Percentiles rank a stretch among this genome's conserved stretches.
Evolutionary conservation across 805 yeast species (phyloP).

Genomic region (Teunomyces funiuensis): DNA sequence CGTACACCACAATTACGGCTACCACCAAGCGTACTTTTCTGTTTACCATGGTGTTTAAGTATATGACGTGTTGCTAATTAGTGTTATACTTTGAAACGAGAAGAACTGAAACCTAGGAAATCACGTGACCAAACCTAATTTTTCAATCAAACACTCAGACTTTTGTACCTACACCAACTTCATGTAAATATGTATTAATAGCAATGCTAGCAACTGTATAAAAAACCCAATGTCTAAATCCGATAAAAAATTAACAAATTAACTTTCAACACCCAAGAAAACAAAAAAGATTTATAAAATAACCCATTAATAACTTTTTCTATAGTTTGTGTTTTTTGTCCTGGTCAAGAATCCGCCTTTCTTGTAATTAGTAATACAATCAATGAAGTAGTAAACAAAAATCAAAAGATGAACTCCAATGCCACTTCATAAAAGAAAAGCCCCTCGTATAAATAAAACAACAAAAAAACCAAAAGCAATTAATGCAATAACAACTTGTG

Average conservation of each 20-base stretch:
- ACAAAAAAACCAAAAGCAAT: constrained; percentile 23
- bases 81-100: neutral
- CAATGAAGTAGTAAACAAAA: constrained; percentile 6
- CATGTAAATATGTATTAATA: constrained; percentile 24
- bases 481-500: constrained; percentile 21
- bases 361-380: constrained; percentile 16
- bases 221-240: constrained; percentile 45
- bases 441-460: constrained; percentile 13
- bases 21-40: constrained; percentile 1
- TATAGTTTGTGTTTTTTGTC: constrained; percentile 18
- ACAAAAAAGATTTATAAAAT: constrained; percentile 25
- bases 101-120: neutral
- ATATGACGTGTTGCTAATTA: neutral
- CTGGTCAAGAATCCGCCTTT: constrained; percentile 9
- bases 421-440: constrained; percentile 9
- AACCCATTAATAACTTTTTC: constrained; percentile 24
- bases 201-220: constrained; percentile 6
- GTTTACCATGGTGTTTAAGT: constrained; percentile 1
- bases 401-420: constrained; percentile 7
- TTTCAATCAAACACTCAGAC: neutral
- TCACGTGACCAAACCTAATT: neutral
- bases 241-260: constrained; percentile 21
- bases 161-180: constrained; percentile 26
- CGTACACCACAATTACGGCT: constrained; percentile 7
- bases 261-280: constrained; percentile 21